A percentile compares a stretch with the other conserved stretches of the same genome.
Conservation (phyloP, 2,329 filamentous ascomycete species). For the Cladobotryum mycophilum region DNA sequence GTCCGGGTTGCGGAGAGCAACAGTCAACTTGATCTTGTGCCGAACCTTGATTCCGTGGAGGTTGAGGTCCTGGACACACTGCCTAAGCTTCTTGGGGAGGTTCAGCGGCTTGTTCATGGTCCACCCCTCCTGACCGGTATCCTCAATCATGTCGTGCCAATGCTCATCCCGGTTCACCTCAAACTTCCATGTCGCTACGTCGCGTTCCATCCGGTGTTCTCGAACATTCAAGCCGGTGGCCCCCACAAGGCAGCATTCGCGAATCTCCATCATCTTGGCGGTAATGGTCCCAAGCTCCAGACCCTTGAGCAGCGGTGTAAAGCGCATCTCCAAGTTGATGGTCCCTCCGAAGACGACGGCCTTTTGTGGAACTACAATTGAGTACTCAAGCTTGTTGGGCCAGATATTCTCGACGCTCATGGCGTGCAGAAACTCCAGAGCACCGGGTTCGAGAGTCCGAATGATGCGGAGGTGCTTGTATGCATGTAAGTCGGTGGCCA, state of each 20-base stretch:
- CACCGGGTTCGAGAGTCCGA: conserved; percentile 67
- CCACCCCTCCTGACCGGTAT: conserved; percentile 62
- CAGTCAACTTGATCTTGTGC: conserved; percentile 86
- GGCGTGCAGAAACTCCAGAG: conserved; percentile 73
- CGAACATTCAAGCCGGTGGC: conserved; percentile 40
- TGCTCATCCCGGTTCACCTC: conserved; percentile 52
- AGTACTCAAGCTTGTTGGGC: conserved; percentile 97
- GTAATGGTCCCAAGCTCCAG: conserved; percentile 78
- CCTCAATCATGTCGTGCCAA: conserved; percentile 63
- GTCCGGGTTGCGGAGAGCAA: conserved; percentile 90
- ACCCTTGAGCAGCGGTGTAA: conserved; percentile 84
- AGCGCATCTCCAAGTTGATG: conserved; percentile 75
- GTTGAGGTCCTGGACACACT: conserved; percentile 85
- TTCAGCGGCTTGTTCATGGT: conserved; percentile 55
- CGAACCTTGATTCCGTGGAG: conserved; percentile 83
- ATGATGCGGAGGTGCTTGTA: conserved; percentile 75
- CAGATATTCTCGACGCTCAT: conserved; percentile 97
- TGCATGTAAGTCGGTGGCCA: conserved; percentile 78
- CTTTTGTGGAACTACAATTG: conserved; percentile 86
- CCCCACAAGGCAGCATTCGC: conserved; percentile 56
- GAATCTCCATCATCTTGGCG: conserved; percentile 71
- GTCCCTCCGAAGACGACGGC: conserved; percentile 89
- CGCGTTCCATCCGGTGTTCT: conserved; percentile 57
- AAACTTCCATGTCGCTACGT: conserved; percentile 55
- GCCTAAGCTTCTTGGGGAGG: conserved; percentile 73